These are phyloP conservation scores for Rhododendron molle DNA, from an alignment of 148 eudicot genomes.

Conservation along the genomic window DNA sequence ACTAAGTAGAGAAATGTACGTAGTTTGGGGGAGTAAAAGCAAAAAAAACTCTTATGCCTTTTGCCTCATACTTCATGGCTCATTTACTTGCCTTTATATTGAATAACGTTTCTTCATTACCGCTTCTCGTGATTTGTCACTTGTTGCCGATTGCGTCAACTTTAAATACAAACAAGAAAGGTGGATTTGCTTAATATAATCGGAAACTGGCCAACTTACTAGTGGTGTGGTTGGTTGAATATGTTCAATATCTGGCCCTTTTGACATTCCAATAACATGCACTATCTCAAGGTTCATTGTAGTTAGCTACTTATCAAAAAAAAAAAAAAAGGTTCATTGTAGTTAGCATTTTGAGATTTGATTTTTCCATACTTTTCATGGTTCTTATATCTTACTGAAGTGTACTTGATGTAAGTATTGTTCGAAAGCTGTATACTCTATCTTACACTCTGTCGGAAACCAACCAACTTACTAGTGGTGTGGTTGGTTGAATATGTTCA, in stretches of 20 bases:
- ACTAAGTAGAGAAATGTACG: too few relatives aligned
- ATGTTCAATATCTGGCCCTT: not conserved
- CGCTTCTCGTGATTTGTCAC: not conserved
- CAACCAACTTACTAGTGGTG: not conserved
- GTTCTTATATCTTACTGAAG: too few relatives aligned
- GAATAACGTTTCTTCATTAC: not conserved
- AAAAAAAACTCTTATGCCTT: too few relatives aligned
- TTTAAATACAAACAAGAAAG: not conserved
- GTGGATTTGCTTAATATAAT: not conserved
- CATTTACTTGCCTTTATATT: not conserved
- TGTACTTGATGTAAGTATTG: too few relatives aligned
- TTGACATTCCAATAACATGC: not conserved
- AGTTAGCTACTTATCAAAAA: not conserved
- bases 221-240: not conserved
- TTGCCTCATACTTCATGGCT: not conserved
- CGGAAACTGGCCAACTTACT: not conserved
- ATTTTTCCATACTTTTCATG: too few relatives aligned
- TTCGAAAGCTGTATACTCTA: too few relatives aligned
- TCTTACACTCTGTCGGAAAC: too few relatives aligned
- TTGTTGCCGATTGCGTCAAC: not conserved
- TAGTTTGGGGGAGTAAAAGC: too few relatives aligned
- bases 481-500: not conserved
- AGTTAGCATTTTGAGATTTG: too few relatives aligned
- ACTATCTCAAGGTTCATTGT: not conserved
- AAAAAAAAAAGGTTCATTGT: too few relatives aligned